Base-by-base conservation (phyloP, 2,329 filamentous ascomycete species). In the Magnaporthales sp. region DNA sequence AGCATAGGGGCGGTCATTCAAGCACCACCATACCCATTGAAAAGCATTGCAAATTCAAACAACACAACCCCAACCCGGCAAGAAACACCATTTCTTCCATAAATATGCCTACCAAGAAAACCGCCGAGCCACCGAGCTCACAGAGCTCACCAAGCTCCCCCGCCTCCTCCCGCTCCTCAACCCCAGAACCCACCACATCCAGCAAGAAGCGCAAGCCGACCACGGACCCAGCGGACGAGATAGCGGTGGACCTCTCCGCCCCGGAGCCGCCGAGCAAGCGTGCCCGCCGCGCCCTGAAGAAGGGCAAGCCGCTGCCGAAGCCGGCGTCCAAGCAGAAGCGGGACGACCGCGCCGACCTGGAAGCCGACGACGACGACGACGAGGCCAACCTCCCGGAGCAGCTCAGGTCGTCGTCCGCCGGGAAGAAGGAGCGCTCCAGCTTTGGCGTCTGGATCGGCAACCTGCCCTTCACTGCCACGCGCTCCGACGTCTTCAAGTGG, bases 361-460 rank as follows among this genome's bases (percentile, higher is more conserved):
- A 58, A 13, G 54, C 22, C 54, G 54, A 58, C 54, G 65, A 54
- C 31, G 60, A 63, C 65, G 68, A 69, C 22, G 67, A 68, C 32
- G 68, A 69, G 65, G 51, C 46, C 2, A 15, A 13, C 64, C 64
- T 65, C 8, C 64, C 64, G 10, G 51, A 60, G 10, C 64, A 60
- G 64, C 64, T 65, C 8, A 58, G 56, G 31, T 26, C 31, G 31
- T 58, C 54, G 51, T 56, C 27, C 11, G 13, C 62, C 19, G 9
- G 10, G 2, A 80, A 83, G 66, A 81, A 84, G 70, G 79, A 82
- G 71, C 89, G 92, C 68, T 95, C 92, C 10, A 88, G 91, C 22
- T 88, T 92, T 77, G 92, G 93, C 69, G 87, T 99, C 70, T 99
- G 95, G 95, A 91, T 99, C 72, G 95, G 96, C 72, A 99, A 99